Evolutionary conservation across 2,329 filamentous ascomycete genomes (phyloP), one percentile per base, ranked within the genome.

Genomic region (Dendrostoma leiphaemia): DNA sequence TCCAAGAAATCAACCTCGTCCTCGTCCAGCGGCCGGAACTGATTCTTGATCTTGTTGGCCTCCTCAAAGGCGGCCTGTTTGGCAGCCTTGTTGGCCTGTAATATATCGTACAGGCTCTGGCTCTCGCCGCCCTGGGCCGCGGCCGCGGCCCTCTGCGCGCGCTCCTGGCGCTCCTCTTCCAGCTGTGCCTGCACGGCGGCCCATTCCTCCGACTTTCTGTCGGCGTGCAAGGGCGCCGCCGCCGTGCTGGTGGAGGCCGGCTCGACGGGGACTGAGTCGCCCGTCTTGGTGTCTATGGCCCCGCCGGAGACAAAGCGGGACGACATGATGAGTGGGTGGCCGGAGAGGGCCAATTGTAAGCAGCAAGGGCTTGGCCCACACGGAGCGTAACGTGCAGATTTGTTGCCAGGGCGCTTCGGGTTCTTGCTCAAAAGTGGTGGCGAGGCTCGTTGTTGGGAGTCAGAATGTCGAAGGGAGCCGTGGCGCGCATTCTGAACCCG

Each of bases 11-110:
- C 88, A 48, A 88, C 78, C 72, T 93, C 90, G 66, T 91, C 88
- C 56, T 91, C 88, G 65, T 93, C 86, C 28, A 94, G 77, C 3
- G 86, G 78, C 35, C 86, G 82, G 67, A 91, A 92, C 72, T 93
- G 90, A 64, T 93, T 89, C 64, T 83, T 82, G 49, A 93, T 74
- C 60, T 80, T 80, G 59, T 79, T 81, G 5, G 85, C 78, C 69
- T 93, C 89, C 68, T 91, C 89, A 68, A 91, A 91, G 8, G 86
- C 88, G 19, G 89, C 89, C 72, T 93, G 88, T 70, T 92, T 93
- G 54, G 88, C 88, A 60, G 85, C 89, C 82, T 92, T 93, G 70
- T 94, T 94, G 40, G 86, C 89, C 71, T 93, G 86, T 48, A 94
- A 70, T 2, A 89, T 79, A 40, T 92, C 90, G 66, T 80, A 94